Evolutionary conservation across 2,329 filamentous ascomycete genomes (phyloP).

Genomic region (Teratosphaeria pseudoeucalypti): DNA sequence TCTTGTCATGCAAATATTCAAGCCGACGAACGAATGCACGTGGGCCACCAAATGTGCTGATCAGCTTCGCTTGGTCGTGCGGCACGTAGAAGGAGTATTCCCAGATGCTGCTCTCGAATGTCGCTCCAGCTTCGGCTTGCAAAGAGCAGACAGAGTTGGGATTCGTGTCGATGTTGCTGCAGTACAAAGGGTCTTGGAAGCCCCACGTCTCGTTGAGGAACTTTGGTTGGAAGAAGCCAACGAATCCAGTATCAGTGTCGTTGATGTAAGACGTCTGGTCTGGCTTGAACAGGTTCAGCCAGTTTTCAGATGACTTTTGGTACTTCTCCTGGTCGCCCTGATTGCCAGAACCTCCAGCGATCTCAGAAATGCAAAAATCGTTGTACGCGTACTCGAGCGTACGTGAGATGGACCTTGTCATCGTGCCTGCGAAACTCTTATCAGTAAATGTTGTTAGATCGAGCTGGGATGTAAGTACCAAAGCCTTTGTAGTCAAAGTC

Average conservation of each 20-base stretch:
- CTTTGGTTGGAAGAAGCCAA: conserved; percentile 58
- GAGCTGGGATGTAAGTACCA: conserved; percentile 27
- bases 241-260: conserved; percentile 49
- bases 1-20: conserved; percentile 49
- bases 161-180: conserved; percentile 28
- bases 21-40: conserved; percentile 47
- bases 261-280: conserved; percentile 45
- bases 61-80: conserved; percentile 44
- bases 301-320: conserved; percentile 53
- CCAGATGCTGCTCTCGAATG: conserved; percentile 63
- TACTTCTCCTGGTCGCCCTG: conserved; percentile 46
- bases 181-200: conserved; percentile 34
- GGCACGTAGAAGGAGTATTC: conserved; percentile 59
- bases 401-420: conserved; percentile 43
- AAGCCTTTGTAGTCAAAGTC: conserved; percentile 34
- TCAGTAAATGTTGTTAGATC: conserved; percentile 30
- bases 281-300: conserved; percentile 62
- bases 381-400: conserved; percentile 49
- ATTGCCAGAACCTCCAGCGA: conserved; percentile 49
- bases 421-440: conserved; percentile 34
- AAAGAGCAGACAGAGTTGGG: conserved; percentile 31
- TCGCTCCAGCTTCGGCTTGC: conserved; percentile 47
- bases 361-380: conserved; percentile 57
- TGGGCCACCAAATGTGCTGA: conserved; percentile 47
- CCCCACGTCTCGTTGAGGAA: conserved; percentile 44